These are phyloP conservation scores for Polytrichum commune DNA, from an alignment of 225 moss, liverwort and hornwort species.

Conservation along the genomic window DNA sequence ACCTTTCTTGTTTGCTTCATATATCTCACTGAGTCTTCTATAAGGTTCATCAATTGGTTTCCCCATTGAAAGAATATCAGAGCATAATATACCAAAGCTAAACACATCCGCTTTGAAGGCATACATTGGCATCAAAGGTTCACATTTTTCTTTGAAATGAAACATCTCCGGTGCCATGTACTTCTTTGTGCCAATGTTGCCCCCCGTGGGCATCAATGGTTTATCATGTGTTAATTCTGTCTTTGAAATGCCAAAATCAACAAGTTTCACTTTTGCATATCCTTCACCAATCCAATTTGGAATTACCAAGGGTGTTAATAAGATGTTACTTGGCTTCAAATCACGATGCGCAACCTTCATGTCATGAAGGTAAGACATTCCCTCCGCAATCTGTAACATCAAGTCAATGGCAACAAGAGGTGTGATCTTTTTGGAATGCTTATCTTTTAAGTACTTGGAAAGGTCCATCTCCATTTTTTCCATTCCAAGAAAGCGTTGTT, in stretches of 20 bases:
- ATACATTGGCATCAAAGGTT: background rate
- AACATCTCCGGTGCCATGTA: slow-evolving; percentile 1
- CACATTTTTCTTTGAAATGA: background rate
- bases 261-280: background rate
- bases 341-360: slow-evolving; percentile 19
- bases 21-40: too few species aligned
- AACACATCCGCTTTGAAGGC: background rate
- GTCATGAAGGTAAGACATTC: slow-evolving; percentile 14
- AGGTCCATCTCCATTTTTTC: background rate
- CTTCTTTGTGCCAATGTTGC: background rate
- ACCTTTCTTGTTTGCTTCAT: background rate
- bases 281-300: background rate
- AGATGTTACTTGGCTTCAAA: slow-evolving; percentile 6
- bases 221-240: background rate
- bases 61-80: background rate
- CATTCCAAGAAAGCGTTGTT: background rate
- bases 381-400: slow-evolving; percentile 13
- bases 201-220: background rate
- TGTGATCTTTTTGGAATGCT: background rate
- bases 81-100: slow-evolving; percentile 10
- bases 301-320: background rate
- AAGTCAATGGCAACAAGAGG: background rate
- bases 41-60: rapidly evolving
- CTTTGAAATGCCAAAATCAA: background rate
- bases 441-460: background rate